phyloP scores from a whole-genome alignment of 2,329 filamentous ascomycete genomes.

The Aspergillus sp. region DNA sequence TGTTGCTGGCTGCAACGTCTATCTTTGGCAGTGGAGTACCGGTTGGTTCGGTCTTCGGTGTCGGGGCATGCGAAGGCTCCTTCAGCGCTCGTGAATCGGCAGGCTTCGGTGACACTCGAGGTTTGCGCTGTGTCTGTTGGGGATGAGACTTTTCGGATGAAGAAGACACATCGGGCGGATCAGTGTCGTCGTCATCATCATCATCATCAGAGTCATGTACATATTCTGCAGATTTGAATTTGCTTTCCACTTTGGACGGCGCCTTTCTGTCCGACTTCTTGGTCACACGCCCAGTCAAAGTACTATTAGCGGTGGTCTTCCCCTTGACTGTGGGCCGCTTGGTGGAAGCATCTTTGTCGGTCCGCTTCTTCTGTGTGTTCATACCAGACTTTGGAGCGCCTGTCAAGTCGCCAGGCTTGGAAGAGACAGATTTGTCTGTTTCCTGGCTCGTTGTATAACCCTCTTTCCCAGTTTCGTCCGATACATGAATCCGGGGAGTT shows the following conservation, averaged over 20 bases:
- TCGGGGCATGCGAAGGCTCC: slow-evolving; percentile 27
- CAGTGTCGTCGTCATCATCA: slow-evolving; percentile 54
- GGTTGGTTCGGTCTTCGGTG: slow-evolving; percentile 32
- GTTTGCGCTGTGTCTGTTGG: slow-evolving; percentile 24
- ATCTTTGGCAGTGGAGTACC: slow-evolving; percentile 29
- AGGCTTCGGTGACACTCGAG: slow-evolving; percentile 25
- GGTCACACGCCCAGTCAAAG: slow-evolving; percentile 47
- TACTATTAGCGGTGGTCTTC: slow-evolving; percentile 56
- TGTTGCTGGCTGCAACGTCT: slow-evolving; percentile 30
- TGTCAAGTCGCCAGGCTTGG: slow-evolving; percentile 33
- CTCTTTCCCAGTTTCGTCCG: slow-evolving; percentile 43
- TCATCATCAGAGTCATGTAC: slow-evolving; percentile 56
- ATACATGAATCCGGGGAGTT: slow-evolving; percentile 44
- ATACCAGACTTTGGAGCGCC: slow-evolving; percentile 32
- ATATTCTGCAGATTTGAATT: slow-evolving; percentile 59
- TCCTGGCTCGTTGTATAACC: slow-evolving; percentile 42
- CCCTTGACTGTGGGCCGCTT: slow-evolving; percentile 51
- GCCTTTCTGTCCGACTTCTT: slow-evolving; percentile 51
- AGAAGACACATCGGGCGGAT: slow-evolving; percentile 40
- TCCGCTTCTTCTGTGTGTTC: slow-evolving; percentile 41
- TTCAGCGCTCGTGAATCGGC: slow-evolving; percentile 24
- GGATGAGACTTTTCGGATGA: slow-evolving; percentile 26
- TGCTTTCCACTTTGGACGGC: slow-evolving; percentile 44
- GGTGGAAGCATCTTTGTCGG: slow-evolving; percentile 46
- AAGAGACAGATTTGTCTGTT: slow-evolving; percentile 38